Evolutionary conservation across 1,139 yeast species (phyloP).

Genomic region (Scheffersomyces titani): DNA sequence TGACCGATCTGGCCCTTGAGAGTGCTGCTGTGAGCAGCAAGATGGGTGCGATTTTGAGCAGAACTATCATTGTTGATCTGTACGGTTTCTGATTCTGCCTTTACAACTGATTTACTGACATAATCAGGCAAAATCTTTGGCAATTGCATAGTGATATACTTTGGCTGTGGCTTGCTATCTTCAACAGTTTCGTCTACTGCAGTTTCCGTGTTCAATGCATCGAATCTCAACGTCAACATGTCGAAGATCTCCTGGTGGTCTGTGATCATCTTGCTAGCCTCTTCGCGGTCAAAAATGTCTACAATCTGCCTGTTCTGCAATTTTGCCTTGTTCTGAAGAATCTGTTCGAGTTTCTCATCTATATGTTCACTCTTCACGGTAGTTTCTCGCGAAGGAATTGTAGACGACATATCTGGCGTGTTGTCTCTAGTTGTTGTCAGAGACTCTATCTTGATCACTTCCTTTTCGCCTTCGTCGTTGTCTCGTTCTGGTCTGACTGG

Average conservation of each 20-base stretch:
- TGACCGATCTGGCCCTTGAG: constrained; percentile 65
- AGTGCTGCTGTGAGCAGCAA: neutral
- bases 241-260: constrained; percentile 36
- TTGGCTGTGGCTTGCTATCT: constrained; percentile 9
- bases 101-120: constrained; percentile 6
- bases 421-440: constrained; percentile 38
- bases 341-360: constrained; percentile 30
- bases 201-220: constrained; percentile 18
- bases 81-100: constrained; percentile 11
- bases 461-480: constrained; percentile 17
- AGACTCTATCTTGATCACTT: constrained; percentile 10
- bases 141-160: constrained; percentile 63
- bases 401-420: constrained; percentile 3
- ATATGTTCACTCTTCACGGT: constrained; percentile 37
- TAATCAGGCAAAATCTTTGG: constrained; percentile 69
- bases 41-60: constrained; percentile 1
- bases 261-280: constrained; percentile 27
- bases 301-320: constrained; percentile 33
- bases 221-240: constrained; percentile 26
- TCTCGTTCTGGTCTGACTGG: constrained; percentile 45
- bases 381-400: constrained; percentile 23
- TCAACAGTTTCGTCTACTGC: constrained; percentile 5
- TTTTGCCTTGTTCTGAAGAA: constrained; percentile 28
- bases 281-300: constrained; percentile 33
- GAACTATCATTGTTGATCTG: constrained; percentile 2